These are phyloP conservation scores for Triglochin maritima DNA, from an alignment of 106 monocot species.

Conservation along the genomic window DNA sequence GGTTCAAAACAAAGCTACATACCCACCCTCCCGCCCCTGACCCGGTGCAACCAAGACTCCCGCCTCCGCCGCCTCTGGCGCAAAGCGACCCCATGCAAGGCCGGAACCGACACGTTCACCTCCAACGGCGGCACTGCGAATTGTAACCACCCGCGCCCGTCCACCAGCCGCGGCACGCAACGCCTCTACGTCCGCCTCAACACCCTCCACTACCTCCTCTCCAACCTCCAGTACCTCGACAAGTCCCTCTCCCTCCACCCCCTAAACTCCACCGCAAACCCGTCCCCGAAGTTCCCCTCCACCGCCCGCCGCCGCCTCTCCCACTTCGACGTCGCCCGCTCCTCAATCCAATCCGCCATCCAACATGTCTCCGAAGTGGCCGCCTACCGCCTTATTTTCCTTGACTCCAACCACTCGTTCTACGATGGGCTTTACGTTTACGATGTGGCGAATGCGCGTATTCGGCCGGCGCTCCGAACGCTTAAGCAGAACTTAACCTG, in stretches of 20 bases:
- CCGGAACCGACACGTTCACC: constrained; percentile 5
- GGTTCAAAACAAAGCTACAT: constrained; percentile 73
- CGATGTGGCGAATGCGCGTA: constrained; percentile 13
- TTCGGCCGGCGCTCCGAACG: constrained; percentile 10
- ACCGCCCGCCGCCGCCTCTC: neutral
- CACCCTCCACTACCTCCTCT: constrained; percentile 24
- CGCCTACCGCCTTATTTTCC: constrained; percentile 22
- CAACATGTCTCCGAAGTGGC: constrained; percentile 19
- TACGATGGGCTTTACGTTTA: constrained; percentile 18
- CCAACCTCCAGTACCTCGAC: constrained; percentile 18
- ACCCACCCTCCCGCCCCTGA: constrained; percentile 61
- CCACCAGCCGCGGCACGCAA: constrained; percentile 24
- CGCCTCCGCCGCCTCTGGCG: constrained; percentile 52
- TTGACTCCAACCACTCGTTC: constrained; percentile 18
- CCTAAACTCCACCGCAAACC: neutral
- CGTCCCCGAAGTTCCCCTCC: neutral
- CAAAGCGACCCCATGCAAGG: constrained; percentile 53
- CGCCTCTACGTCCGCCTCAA: constrained; percentile 29
- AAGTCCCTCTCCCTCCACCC: constrained; percentile 9
- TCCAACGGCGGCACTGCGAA: neutral
- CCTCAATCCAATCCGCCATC: constrained; percentile 15
- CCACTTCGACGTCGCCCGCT: constrained; percentile 11
- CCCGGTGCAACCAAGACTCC: constrained; percentile 93
- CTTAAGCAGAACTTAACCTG: constrained; percentile 20
- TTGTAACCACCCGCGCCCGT: constrained; percentile 14